Evolutionary conservation across 2,329 filamentous ascomycete genomes (phyloP).

Genomic region (Botrytis cinerea): DNA sequence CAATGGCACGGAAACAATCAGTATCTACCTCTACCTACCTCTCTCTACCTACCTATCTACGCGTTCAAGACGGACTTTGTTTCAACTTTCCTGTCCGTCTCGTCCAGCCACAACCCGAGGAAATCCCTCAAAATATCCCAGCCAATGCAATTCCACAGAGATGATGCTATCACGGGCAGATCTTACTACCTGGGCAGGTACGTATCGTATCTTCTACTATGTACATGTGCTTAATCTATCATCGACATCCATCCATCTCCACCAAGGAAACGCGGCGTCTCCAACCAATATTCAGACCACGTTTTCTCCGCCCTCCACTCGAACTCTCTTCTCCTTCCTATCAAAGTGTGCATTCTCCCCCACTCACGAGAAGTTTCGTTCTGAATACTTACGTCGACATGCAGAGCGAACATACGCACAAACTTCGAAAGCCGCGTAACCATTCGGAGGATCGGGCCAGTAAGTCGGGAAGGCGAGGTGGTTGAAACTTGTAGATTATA

Average conservation of each 20-base stretch:
- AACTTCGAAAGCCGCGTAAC: neutral
- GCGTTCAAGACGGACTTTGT: neutral
- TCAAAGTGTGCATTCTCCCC: neutral
- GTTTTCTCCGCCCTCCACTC: neutral
- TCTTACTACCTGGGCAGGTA: neutral
- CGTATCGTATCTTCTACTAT: neutral
- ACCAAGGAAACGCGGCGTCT: neutral
- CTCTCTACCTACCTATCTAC: neutral
- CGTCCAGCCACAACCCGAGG: neutral
- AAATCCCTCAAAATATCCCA: neutral
- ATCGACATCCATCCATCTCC: neutral
- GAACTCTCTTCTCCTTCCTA: neutral
- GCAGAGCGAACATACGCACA: neutral
- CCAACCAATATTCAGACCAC: constrained; percentile 1
- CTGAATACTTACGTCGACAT: neutral
- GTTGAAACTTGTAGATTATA: neutral
- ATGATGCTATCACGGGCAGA: neutral
- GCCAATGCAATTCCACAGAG: neutral
- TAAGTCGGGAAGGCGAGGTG: neutral
- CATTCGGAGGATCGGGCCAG: neutral
- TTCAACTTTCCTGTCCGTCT: no score
- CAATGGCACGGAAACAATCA: neutral
- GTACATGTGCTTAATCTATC: neutral
- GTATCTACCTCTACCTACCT: neutral
- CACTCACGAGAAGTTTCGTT: neutral